Base-by-base conservation (phyloP, 257 asterid genomes). In the Solanum pimpinellifolium region DNA sequence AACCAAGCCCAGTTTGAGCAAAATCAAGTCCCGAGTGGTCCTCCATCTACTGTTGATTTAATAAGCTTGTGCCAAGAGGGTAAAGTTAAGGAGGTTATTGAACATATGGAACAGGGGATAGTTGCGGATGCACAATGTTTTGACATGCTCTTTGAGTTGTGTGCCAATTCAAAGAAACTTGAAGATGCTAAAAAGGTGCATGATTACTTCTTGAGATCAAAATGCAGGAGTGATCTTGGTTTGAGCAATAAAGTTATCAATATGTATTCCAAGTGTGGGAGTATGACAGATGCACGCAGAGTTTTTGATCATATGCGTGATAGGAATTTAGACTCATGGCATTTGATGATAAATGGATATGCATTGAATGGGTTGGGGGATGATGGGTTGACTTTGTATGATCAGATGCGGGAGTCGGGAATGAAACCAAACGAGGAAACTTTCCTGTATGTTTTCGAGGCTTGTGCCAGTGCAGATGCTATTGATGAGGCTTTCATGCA, bases 241-340 rank as follows among this genome's bases (percentile, higher is more conserved):
- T 90, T 97, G 92, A 93, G 86, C 35, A 94, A 97, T 86, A 92
- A 91, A 93, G 95, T 95, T 84, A 92, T 97, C 6, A 94, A 93
- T 15, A 94, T 97, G 99, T 97, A 94, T 83, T 91, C 97, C 4
- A 92, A 94, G 90, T 97, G 99, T 85, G 96, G 93, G 62, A 93
- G 99, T 86, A 97, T 97, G 99, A 90, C 90, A 2, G 99, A 97
- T 88, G 99, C 98, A 3, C 92, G 93, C 5, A 90, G 98, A 70
- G 99, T 96, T 62, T 97, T 97, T 69, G 99, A 97, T 94, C 98
- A 95, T 89, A 93, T 95, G 99, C 93, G 95, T 52, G 99, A 94
- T 29, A 93, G 96, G 89, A 91, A 93, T 85, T 93, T 95, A 93
- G 96, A 93, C 89, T 91, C 99, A 6, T 97, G 99, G 99, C 98